phyloP scores from a whole-genome alignment of 2,329 filamentous ascomycete species.

The Aureobasidium sp. region DNA sequence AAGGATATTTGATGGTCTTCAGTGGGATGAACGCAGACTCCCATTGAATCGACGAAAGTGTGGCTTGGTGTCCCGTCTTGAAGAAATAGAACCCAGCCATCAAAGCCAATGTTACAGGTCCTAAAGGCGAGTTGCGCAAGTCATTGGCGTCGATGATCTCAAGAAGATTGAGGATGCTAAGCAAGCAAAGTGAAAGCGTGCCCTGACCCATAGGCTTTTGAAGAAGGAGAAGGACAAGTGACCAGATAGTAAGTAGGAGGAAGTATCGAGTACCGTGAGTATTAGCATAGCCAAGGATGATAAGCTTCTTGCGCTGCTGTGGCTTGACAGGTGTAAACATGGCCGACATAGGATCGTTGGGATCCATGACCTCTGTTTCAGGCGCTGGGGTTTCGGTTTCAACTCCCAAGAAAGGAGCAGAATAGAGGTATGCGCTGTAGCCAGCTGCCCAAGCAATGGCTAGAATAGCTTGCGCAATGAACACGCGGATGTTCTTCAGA shows the following conservation, averaged over 20 bases:
- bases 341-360: constrained; percentile 26
- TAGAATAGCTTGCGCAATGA: constrained; percentile 72
- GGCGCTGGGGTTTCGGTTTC: constrained; percentile 31
- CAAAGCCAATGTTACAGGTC: constrained; percentile 76
- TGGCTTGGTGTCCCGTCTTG: constrained; percentile 94
- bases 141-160: constrained; percentile 57
- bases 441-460: constrained; percentile 77
- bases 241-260: constrained; percentile 70
- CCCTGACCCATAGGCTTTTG: constrained; percentile 94
- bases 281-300: constrained; percentile 88
- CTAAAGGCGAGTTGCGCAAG: constrained; percentile 63
- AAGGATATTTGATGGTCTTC: constrained; percentile 76
- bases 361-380: constrained; percentile 35
- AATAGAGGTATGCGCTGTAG: constrained; percentile 76
- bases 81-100: constrained; percentile 93
- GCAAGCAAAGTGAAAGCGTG: constrained; percentile 71
- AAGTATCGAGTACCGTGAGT: constrained; percentile 88
- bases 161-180: constrained; percentile 76
- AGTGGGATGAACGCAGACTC: constrained; percentile 89
- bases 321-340: constrained; percentile 31
- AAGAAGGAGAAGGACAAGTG: constrained; percentile 68
- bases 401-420: constrained; percentile 76
- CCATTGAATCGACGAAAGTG: constrained; percentile 85
- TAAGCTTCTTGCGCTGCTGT: constrained; percentile 32
- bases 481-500: constrained; percentile 67